Evolutionary conservation across 441 rosid species (phyloP).

Genomic region (Hura crepitans): DNA sequence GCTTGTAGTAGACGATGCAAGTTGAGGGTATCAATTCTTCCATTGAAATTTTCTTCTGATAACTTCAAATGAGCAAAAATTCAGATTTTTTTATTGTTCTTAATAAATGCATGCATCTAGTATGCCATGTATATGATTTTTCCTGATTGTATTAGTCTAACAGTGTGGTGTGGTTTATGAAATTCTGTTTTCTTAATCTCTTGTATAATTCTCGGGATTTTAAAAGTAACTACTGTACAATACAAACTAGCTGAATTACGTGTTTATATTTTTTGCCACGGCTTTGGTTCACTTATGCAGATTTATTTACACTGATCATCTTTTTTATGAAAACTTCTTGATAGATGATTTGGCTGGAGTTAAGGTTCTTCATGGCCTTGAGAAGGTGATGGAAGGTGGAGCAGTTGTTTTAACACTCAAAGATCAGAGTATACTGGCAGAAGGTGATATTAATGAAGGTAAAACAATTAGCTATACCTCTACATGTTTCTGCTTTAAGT

Average conservation of each 20-base stretch:
- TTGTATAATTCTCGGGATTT: not conserved
- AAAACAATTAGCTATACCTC: constrained; percentile 23
- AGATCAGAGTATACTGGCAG: constrained; percentile 84
- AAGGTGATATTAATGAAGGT: constrained; percentile 89
- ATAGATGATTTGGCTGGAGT: constrained; percentile 82
- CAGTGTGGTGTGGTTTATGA: not conserved
- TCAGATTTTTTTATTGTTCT: not conserved
- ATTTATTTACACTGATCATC: not conserved
- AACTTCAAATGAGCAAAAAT: not conserved
- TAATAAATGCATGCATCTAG: not conserved
- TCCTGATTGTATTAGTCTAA: not conserved
- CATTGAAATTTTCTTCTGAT: not conserved
- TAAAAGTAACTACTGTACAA: not conserved
- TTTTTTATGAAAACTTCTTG: constrained; percentile 22
- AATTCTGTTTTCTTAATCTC: not conserved
- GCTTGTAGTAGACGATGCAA: not conserved
- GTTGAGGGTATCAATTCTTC: not conserved
- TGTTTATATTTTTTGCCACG: constrained; percentile 15
- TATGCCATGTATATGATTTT: not conserved
- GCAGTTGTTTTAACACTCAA: constrained; percentile 94
- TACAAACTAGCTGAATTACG: constrained; percentile 15
- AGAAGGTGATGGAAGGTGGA: constrained; percentile 92
- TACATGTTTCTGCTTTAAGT: constrained; percentile 15
- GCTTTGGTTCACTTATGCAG: not conserved
- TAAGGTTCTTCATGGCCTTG: constrained; percentile 87